Base-by-base conservation (phyloP, 2,329 filamentous ascomycete genomes). In the Lojkania enalia region DNA sequence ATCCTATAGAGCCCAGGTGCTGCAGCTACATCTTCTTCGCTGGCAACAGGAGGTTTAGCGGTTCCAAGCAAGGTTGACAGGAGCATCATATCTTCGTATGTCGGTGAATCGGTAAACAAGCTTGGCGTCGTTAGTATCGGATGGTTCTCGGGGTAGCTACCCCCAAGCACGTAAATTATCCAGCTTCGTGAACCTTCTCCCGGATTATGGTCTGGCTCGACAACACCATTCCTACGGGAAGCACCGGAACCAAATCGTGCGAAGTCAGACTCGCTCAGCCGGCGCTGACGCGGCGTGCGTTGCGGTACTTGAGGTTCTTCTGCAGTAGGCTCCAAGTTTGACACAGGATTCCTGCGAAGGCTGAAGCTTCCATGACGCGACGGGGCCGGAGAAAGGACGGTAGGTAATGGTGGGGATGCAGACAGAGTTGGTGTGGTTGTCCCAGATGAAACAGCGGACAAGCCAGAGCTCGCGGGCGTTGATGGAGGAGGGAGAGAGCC, bases 61-160 rank as follows among this genome's bases (percentile, higher is more conserved):
- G 84, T 84, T 1, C 84, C 84, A 13, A 87, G 71, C 9, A 87
- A 74, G 11, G 82, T 83, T 11, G 83, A 85, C 3, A 87, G 74
- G 33, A 87, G 71, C 62, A 86, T 79, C 84, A 87, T 87, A 55
- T 87, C 84, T 66, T 87, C 84, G 58, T 87, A 87, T 1, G 84
- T 86, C 2, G 84, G 84, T 39, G 84, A 83, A 67, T 87, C 84
- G 14, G 83, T 87, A 62, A 86, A 87, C 9, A 87, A 72, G 54
- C 83, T 86, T 11, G 84, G 84, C 15, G 84, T 85, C 5, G 83
- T 84, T 49, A 87, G 78, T 16, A 85, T 84, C 16, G 84, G 84
- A 61, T 87, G 84, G 53, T 86, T 85, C 55, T 86, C 83, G 1
- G 84, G 83, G 41, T 86, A 80, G 53, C 84, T 86, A 31, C 84